Base-by-base conservation (phyloP, 257 asterid species). In the Solanum ossicruentum region DNA sequence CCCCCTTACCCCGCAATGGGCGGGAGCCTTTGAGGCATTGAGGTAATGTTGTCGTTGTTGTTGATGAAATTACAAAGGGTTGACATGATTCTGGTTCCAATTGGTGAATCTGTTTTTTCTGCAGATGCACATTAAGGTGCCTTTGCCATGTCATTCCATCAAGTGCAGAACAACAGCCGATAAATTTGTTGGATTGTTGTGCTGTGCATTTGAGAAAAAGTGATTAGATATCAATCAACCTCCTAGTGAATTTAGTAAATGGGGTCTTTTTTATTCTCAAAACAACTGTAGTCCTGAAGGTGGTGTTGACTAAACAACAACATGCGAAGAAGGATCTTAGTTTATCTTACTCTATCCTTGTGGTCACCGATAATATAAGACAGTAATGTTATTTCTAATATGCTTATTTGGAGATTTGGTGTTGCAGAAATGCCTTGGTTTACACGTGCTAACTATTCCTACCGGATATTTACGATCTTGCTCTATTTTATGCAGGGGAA, bases 401-500 rank as follows among this genome's bases (percentile, higher is more conserved):
- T 77, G 47, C 26, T 52, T 52, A 9, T 26, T 26, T 77, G 63
- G 82, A 4, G 61, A 77, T 77, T 16, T 8, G 45, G 49, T 51
- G 10, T 47, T 77, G 63, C 49, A 49, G 82, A 26, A 20, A 77
- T 16, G 82, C 58, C 65, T 77, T 51, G 23, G 16, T 77, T 75
- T 77, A 9, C 52, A 77, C 26, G 0, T 6, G 43, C 17, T 9
- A 9, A 16, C 65, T 77, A 26, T 77, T 63, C 23, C 26, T 63
- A 26, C 8, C 13, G 63, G 82, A 26, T 77, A 52, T 77, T 77
- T 77, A 77, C 7, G 3, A 17, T 26, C 47, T 77, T 77, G 65
- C 65, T 77, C 45, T 77, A 0, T 84, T 56, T 85, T 79, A 57
- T 85, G 70, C 85, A 95, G 99, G 92, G 99, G 99, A 82, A 92